Evolutionary conservation across 169 alveolate species (phyloP).

Genomic region (Plasmodium inui): DNA sequence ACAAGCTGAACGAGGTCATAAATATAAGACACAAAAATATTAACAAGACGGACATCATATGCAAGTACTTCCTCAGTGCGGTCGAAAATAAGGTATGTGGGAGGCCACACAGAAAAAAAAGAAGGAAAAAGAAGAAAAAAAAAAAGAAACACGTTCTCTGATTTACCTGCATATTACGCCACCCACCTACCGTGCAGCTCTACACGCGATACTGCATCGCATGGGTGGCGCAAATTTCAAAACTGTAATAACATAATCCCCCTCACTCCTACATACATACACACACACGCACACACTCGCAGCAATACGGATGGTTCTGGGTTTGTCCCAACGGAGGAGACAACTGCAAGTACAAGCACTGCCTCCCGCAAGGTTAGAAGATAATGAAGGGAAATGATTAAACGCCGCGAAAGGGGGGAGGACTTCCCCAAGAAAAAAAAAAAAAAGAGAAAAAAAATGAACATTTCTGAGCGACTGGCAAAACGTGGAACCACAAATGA

Average conservation of each 20-base stretch:
- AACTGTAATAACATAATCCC: not conserved
- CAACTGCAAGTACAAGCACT: slow-evolving; percentile 97
- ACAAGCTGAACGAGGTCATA: slow-evolving; percentile 83
- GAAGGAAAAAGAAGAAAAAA: not conserved
- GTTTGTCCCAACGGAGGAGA: slow-evolving; percentile 99
- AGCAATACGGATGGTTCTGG: slow-evolving; percentile 99
- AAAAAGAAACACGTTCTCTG: not conserved
- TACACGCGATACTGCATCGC: not conserved
- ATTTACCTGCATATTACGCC: not conserved
- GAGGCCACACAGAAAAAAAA: not conserved
- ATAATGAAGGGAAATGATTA: slow-evolving; percentile 76
- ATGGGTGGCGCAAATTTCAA: not conserved
- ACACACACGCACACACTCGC: not conserved
- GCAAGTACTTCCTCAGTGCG: slow-evolving; percentile 97
- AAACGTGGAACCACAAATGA: not conserved
- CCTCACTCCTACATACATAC: not conserved
- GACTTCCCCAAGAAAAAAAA: not conserved
- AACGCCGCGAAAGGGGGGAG: not conserved
- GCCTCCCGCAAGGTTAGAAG: slow-evolving; percentile 96
- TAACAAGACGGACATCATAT: slow-evolving; percentile 93
- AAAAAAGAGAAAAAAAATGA: not conserved
- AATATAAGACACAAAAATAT: slow-evolving; percentile 84
- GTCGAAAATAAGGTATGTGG: slow-evolving; percentile 91
- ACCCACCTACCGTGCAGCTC: not conserved
- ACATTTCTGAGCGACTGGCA: not conserved